Conservation (phyloP, 164 flowering plant species). For the Saururus chinensis region DNA sequence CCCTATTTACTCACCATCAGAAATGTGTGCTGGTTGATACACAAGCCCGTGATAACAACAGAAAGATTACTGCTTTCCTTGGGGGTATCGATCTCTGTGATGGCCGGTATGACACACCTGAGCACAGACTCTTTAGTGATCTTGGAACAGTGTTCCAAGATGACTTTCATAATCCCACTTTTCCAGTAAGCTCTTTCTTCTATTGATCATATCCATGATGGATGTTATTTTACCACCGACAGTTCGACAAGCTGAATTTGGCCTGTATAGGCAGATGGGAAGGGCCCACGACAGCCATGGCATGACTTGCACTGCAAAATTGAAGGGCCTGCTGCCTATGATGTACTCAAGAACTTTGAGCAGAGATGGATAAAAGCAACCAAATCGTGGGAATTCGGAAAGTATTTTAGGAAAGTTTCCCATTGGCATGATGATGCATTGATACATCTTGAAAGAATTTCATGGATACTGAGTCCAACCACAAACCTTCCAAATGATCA, state of each 20-base stretch:
- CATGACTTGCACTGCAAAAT: conserved; percentile 74
- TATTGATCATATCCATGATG: too few species aligned
- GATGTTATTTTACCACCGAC: too few species aligned
- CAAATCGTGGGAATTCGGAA: conserved; percentile 51
- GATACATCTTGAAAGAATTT: conserved; percentile 62
- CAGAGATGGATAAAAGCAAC: conserved; percentile 75
- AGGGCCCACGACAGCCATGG: conserved; percentile 89
- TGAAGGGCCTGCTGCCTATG: conserved; percentile 87
- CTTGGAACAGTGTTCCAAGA: conserved; percentile 60
- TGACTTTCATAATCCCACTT: conserved; percentile 79
- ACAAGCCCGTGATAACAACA: conserved; percentile 51
- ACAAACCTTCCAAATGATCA: conserved; percentile 17
- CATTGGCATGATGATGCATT: conserved; percentile 67
- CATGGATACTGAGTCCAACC: conserved; percentile 74
- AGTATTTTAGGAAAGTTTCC: conserved; percentile 24
- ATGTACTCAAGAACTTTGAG: conserved; percentile 74
- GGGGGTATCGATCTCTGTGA: conserved; percentile 90
- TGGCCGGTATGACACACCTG: conserved; percentile 89
- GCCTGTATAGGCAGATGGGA: conserved; percentile 31
- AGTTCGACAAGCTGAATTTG: too few species aligned
- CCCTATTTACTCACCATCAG: conserved; percentile 78
- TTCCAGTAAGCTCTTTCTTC: conserved; percentile 39
- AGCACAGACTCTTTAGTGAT: conserved; percentile 63
- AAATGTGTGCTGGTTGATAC: conserved; percentile 83
- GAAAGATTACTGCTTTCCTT: conserved; percentile 67